Conservation (phyloP, 352 stramenopile species). For the Globisporangium sylvaticum region DNA sequence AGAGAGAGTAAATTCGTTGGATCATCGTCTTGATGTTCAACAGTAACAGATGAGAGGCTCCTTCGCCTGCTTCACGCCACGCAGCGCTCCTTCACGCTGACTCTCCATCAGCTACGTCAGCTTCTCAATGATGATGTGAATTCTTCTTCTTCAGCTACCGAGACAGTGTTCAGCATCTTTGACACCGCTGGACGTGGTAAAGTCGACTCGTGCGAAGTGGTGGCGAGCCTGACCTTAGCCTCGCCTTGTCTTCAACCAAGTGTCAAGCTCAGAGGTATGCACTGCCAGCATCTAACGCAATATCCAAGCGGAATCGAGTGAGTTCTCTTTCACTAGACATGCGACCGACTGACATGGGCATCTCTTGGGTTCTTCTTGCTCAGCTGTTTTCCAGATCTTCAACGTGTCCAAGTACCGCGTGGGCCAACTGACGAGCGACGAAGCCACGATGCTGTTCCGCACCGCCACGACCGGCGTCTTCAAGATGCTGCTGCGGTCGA, state of each 20-base stretch:
- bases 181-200: conserved; percentile 2
- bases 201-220: conserved; percentile 23
- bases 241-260: conserved; percentile 18
- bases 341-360: too few species aligned
- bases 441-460: conserved; percentile 30
- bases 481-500: conserved; percentile 13
- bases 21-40: too few species aligned
- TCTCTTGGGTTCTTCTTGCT: too few species aligned
- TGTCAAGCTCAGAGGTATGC: conserved; percentile 18
- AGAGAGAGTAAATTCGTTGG: too few species aligned
- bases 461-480: conserved; percentile 11
- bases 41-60: background rate
- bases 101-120: background rate
- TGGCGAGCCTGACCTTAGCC: conserved; percentile 20
- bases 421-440: conserved; percentile 26
- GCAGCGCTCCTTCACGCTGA: background rate
- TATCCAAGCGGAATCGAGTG: too few species aligned
- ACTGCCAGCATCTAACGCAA: too few species aligned
- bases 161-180: conserved; percentile 18
- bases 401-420: conserved; percentile 28
- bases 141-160: background rate
- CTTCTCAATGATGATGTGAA: background rate
- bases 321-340: background rate
- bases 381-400: conserved; percentile 30
- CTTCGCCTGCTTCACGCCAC: background rate